A percentile compares a stretch with the other conserved stretches of the same genome.
phyloP scores from a whole-genome alignment of 257 asterid genomes.

The Solanum paucissectum region DNA sequence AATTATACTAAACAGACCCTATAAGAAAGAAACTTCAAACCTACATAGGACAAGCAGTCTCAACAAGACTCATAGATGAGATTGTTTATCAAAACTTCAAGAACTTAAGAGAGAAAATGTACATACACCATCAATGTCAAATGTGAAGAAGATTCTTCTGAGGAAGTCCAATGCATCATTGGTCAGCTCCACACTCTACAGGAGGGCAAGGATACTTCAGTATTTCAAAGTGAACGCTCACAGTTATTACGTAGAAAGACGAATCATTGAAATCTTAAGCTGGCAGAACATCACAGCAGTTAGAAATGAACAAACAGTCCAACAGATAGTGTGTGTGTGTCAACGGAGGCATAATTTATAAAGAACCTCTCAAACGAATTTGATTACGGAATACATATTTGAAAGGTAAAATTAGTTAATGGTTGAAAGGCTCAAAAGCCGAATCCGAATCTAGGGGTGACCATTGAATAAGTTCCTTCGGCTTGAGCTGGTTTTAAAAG shows the following conservation, averaged over 20 bases:
- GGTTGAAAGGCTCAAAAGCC: neutral
- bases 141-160: slow-evolving; percentile 54
- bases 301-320: neutral
- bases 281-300: neutral
- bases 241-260: neutral
- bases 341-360: neutral
- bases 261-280: neutral
- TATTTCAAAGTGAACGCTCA: neutral
- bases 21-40: neutral
- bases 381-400: neutral
- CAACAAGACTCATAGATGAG: neutral
- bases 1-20: neutral
- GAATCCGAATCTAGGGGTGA: neutral
- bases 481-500: neutral
- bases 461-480: neutral
- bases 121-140: slow-evolving; percentile 74
- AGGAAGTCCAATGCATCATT: slow-evolving; percentile 83
- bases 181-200: slow-evolving; percentile 88
- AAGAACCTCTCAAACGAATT: neutral
- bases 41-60: neutral
- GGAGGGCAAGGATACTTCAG: neutral
- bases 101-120: slow-evolving; percentile 3
- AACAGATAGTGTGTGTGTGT: neutral
- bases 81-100: neutral
- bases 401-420: neutral